phyloP scores from a whole-genome alignment of 208 protist genomes.

The Trichomonas tenax region DNA sequence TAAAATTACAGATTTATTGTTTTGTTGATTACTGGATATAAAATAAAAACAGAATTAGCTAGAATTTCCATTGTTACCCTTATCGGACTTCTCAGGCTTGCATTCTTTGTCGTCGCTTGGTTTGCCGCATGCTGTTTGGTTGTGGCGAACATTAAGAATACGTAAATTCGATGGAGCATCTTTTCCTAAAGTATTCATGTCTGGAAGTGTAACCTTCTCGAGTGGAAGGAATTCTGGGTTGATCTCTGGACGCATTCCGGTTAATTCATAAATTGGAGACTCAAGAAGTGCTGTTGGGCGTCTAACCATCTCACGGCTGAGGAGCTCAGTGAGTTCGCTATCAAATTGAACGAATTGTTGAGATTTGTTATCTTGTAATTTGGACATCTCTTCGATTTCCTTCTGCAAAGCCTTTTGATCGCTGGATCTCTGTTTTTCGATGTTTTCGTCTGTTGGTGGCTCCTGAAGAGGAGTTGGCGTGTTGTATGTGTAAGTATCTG shows the following conservation, averaged over 20 bases:
- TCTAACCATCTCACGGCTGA: neutral
- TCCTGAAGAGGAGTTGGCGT: neutral
- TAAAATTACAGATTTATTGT: no score
- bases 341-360: neutral
- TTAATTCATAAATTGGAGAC: neutral
- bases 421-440: no score
- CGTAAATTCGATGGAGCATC: neutral
- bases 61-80: no score
- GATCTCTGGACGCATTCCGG: neutral
- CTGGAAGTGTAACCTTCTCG: neutral
- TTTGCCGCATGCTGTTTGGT: neutral
- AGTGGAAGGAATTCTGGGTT: constrained; percentile 9
- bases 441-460: neutral
- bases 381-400: neutral
- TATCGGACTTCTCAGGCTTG: no score
- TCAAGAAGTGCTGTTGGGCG: neutral
- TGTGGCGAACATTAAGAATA: neutral
- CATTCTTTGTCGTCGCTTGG: neutral
- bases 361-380: neutral
- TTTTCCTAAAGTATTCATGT: neutral
- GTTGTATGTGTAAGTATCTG: neutral
- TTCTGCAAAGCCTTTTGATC: neutral
- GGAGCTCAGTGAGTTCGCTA: neutral
- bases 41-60: no score
- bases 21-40: no score